A percentile compares a stretch with the other conserved stretches of the same genome.
Conservation (phyloP, 1,139 yeast species). For the Candida sanyaensis region DNA sequence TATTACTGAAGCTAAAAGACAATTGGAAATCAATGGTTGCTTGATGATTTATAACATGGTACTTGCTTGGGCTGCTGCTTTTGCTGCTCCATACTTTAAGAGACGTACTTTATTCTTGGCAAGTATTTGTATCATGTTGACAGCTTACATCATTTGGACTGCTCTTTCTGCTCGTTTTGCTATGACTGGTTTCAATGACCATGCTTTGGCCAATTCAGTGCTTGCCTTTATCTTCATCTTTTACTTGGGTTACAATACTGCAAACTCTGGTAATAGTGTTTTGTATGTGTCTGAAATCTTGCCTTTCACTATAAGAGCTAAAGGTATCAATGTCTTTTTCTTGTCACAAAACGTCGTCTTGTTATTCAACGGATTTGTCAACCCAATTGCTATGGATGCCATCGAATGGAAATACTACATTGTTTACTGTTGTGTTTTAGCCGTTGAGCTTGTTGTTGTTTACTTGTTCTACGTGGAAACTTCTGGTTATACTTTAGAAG, state of each 20-base stretch:
- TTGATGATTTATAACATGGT: constrained; percentile 45
- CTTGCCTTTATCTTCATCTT: constrained; percentile 49
- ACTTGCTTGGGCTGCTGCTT: constrained; percentile 32
- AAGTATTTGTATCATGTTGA: constrained; percentile 37
- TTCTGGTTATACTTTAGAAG: constrained; percentile 55
- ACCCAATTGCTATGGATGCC: constrained; percentile 61
- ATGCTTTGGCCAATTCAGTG: constrained; percentile 42
- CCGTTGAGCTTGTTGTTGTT: constrained; percentile 37
- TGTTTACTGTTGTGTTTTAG: constrained; percentile 46
- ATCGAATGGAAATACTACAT: constrained; percentile 63
- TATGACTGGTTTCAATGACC: constrained; percentile 33
- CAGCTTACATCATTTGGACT: constrained; percentile 42
- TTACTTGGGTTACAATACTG: constrained; percentile 38
- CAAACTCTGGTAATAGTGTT: constrained; percentile 42
- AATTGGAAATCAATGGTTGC: constrained; percentile 49
- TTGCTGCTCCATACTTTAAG: constrained; percentile 30
- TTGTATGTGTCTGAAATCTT: constrained; percentile 42
- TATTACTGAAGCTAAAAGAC: constrained; percentile 42
- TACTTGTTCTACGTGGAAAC: constrained; percentile 52
- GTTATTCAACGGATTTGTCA: constrained; percentile 45
- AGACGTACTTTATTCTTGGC: constrained; percentile 49
- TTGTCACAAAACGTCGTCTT: constrained; percentile 26
- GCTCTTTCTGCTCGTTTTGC: constrained; percentile 38
- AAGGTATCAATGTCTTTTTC: constrained; percentile 39
- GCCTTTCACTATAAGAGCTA: constrained; percentile 48